Conservation (phyloP, 2,329 filamentous ascomycete genomes). For the Chalaropsis ovoidea region DNA sequence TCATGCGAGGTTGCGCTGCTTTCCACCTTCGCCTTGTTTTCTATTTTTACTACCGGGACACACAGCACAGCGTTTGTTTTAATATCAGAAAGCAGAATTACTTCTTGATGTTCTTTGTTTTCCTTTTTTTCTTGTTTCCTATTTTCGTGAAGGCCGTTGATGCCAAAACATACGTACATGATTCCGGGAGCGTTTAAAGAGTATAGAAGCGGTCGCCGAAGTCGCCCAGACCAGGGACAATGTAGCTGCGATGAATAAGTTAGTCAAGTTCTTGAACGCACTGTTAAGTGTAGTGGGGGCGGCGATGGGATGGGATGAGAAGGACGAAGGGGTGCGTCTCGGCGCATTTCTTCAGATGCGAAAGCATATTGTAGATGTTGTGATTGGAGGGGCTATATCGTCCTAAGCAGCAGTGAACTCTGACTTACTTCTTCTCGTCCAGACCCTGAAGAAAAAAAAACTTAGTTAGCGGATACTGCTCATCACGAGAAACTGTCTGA, state of each 20-base stretch:
- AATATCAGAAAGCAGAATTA: constrained; percentile 11
- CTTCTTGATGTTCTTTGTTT: neutral
- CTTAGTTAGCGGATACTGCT: neutral
- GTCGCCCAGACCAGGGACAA: constrained; percentile 84
- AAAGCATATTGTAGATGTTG: neutral
- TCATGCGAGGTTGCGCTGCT: neutral
- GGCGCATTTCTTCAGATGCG: no score
- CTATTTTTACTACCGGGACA: constrained; percentile 16
- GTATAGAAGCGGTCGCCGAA: constrained; percentile 96
- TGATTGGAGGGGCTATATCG: neutral
- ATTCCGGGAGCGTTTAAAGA: constrained; percentile 1
- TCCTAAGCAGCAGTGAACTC: neutral
- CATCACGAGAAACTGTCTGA: neutral
- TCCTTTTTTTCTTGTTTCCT: no score
- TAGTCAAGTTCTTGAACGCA: neutral
- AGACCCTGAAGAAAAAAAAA: constrained; percentile 52
- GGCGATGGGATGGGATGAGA: no score
- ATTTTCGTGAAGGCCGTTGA: neutral
- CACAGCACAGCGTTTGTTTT: constrained; percentile 13
- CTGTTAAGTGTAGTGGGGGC: neutral
- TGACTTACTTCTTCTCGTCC: constrained; percentile 83
- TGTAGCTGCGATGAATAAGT: constrained; percentile 56
- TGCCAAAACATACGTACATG: neutral
- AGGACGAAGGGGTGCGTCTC: no score
- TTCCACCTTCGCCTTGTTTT: constrained; percentile 6